Conservation (phyloP, 148 eudicot species). For the Rhododendron williamsianum region DNA sequence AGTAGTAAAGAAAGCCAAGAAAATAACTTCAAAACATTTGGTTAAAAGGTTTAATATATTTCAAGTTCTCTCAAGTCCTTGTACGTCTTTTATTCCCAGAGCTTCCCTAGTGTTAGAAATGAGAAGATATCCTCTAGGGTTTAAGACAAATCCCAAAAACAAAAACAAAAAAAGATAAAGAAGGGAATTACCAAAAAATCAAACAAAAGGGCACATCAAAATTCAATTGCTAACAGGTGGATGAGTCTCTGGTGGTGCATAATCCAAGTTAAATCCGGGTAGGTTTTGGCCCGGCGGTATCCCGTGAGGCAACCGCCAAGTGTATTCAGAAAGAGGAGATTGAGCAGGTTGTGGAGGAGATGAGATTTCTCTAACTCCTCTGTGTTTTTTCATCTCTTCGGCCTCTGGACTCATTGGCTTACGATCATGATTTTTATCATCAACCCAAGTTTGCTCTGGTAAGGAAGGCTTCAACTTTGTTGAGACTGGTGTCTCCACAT, state of each 20-base stretch:
- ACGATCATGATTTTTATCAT: background rate
- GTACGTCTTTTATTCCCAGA: background rate
- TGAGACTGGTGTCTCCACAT: background rate
- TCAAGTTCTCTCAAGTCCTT: background rate
- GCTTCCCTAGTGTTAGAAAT: background rate
- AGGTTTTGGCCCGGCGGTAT: slow-evolving; percentile 18
- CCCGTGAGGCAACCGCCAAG: slow-evolving; percentile 34
- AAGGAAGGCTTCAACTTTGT: background rate
- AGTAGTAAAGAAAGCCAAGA: background rate
- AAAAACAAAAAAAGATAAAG: background rate
- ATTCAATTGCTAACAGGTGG: slow-evolving; percentile 48
- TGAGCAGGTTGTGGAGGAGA: background rate
- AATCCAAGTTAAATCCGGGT: slow-evolving; percentile 42
- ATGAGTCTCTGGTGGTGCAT: slow-evolving; percentile 48
- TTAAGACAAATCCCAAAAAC: background rate
- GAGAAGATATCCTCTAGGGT: background rate
- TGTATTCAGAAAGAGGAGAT: background rate
- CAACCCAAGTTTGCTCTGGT: background rate
- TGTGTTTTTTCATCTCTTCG: background rate
- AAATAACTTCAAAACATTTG: background rate
- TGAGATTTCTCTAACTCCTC: background rate
- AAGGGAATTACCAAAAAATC: background rate
- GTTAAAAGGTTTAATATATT: background rate
- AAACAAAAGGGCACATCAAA: slow-evolving; percentile 9
- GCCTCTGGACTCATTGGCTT: background rate